These are phyloP conservation scores for Xerocomellus chrysenteron DNA, from an alignment of 768 basidiomycete genomes.

Conservation along the genomic window DNA sequence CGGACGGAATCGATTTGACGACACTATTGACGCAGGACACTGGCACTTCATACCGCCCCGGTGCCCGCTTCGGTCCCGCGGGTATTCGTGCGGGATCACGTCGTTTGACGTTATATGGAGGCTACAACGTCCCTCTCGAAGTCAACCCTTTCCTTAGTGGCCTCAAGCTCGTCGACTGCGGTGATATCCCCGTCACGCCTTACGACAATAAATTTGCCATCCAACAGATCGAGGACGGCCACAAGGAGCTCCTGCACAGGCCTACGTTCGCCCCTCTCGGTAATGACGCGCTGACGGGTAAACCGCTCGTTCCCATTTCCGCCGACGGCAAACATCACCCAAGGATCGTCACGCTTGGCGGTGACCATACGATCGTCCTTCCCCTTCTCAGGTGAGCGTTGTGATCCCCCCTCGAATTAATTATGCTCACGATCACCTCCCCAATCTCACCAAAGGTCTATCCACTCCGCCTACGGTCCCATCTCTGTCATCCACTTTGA, in stretches of 20 bases:
- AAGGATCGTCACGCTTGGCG: slow-evolving; percentile 78
- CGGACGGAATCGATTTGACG: not conserved
- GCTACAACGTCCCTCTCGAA: slow-evolving; percentile 73
- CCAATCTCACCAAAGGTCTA: slow-evolving; percentile 46
- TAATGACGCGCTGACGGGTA: slow-evolving; percentile 60
- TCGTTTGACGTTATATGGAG: slow-evolving; percentile 70
- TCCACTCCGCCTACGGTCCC: slow-evolving; percentile 74
- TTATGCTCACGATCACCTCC: not conserved
- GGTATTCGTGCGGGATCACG: slow-evolving; percentile 81
- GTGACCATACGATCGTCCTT: slow-evolving; percentile 83
- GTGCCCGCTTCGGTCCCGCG: slow-evolving; percentile 83
- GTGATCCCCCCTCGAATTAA: not conserved
- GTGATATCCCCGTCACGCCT: slow-evolving; percentile 75
- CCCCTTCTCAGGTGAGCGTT: slow-evolving; percentile 42
- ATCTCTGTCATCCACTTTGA: slow-evolving; percentile 88
- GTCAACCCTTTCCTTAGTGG: slow-evolving; percentile 72
- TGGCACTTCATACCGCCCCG: slow-evolving; percentile 75
- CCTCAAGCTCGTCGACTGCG: slow-evolving; percentile 71
- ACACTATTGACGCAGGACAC: slow-evolving; percentile 47
- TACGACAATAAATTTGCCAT: slow-evolving; percentile 76
- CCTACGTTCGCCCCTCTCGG: slow-evolving; percentile 59
- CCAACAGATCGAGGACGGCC: slow-evolving; percentile 70
- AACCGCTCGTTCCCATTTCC: slow-evolving; percentile 56
- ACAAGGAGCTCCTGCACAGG: slow-evolving; percentile 68
- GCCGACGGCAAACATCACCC: slow-evolving; percentile 76